Conservation (phyloP, 805 yeast genomes). For the Zygoascus tannicola region DNA sequence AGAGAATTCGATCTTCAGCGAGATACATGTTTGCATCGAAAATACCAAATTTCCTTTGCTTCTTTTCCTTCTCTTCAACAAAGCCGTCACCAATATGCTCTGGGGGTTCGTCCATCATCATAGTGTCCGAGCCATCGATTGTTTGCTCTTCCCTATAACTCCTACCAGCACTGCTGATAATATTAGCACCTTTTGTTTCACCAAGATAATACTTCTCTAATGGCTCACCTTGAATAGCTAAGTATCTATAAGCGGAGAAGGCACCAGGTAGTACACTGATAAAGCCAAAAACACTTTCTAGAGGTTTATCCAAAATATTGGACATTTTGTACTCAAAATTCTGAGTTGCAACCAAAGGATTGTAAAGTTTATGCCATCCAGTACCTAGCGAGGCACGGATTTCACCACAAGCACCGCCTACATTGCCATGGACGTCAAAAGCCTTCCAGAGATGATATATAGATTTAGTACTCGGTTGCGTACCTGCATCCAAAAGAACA, state of each 20-base stretch:
- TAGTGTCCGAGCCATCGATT: background rate
- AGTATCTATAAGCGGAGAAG: constrained; percentile 84
- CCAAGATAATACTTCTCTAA: constrained; percentile 87
- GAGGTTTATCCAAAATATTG: constrained; percentile 80
- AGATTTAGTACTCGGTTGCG: constrained; percentile 78
- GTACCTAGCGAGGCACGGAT: constrained; percentile 50
- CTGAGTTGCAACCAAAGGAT: constrained; percentile 57
- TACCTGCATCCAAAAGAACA: constrained; percentile 86
- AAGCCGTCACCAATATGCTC: background rate
- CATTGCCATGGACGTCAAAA: constrained; percentile 62
- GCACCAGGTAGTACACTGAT: constrained; percentile 95
- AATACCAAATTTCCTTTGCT: constrained; percentile 61
- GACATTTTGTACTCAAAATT: constrained; percentile 61
- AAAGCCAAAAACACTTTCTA: constrained; percentile 91
- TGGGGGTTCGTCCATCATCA: background rate
- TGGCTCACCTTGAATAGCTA: constrained; percentile 73
- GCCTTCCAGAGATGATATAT: constrained; percentile 85
- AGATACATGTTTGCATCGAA: constrained; percentile 94
- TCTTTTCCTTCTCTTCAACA: constrained; percentile 18
- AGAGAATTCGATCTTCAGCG: constrained; percentile 92
- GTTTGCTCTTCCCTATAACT: background rate
- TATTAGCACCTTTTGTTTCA: constrained; percentile 39
- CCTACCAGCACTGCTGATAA: background rate
- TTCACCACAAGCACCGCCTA: constrained; percentile 78
- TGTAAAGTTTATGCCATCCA: constrained; percentile 33